Conservation (phyloP, 768 basidiomycete genomes). For the Russula dissimulans region DNA sequence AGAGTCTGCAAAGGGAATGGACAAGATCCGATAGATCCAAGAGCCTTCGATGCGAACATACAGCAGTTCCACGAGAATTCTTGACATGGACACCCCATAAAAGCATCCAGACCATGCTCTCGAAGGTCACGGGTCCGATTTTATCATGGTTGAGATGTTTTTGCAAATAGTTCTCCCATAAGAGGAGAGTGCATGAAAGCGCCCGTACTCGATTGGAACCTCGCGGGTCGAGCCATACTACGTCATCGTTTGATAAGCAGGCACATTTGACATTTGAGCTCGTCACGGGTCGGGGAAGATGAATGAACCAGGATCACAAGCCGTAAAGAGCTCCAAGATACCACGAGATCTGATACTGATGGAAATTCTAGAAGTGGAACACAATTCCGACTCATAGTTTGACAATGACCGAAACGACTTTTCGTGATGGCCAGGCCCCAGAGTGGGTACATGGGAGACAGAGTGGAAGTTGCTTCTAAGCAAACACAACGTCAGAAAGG, state of each 20-base stretch:
- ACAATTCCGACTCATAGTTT: not conserved
- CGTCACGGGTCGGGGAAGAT: not conserved
- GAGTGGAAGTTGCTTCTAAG: too few species aligned
- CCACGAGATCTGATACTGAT: not conserved
- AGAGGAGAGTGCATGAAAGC: not conserved
- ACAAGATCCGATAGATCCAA: not conserved
- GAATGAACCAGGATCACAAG: too few species aligned
- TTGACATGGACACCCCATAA: not conserved
- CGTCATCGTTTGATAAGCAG: slow-evolving; percentile 14
- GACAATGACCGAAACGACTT: not conserved
- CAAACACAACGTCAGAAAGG: too few species aligned
- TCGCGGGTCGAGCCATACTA: slow-evolving; percentile 6
- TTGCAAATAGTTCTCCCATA: slow-evolving; percentile 4
- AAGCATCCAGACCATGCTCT: not conserved
- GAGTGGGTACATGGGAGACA: too few species aligned
- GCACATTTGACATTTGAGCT: not conserved
- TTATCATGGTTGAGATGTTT: not conserved
- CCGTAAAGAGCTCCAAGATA: not conserved
- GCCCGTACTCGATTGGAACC: not conserved
- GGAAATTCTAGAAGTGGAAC: not conserved
- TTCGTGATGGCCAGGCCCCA: not conserved
- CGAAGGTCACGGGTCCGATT: not conserved
- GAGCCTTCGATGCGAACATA: not conserved
- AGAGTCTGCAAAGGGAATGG: not conserved
- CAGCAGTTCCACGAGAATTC: not conserved